Conservation (phyloP, 2,329 filamentous ascomycete genomes). For the Thelonectria rubi region DNA sequence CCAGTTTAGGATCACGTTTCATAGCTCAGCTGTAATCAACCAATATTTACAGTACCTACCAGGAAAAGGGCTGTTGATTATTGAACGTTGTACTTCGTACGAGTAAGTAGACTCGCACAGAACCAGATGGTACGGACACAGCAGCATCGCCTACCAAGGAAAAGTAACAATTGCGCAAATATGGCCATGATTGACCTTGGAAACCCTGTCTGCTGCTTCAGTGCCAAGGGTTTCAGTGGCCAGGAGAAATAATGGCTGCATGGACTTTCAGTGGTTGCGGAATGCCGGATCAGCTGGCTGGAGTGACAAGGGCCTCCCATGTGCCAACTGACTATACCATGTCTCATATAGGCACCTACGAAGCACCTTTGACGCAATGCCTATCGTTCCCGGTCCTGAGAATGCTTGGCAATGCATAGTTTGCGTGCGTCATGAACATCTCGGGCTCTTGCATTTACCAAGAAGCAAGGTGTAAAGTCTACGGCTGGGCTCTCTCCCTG, state of each 20-base stretch:
- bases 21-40: too few species aligned
- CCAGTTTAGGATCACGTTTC: too few species aligned
- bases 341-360: background rate
- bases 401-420: too few species aligned
- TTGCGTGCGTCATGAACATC: constrained; percentile 1
- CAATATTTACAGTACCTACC: too few species aligned
- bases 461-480: background rate
- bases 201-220: constrained; percentile 10
- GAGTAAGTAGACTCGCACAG: too few species aligned
- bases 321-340: background rate
- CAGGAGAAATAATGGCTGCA: constrained; percentile 3
- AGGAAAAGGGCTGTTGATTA: too few species aligned
- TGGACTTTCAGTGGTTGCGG: background rate
- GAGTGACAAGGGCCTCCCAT: background rate
- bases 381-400: too few species aligned
- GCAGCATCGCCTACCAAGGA: background rate
- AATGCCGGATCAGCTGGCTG: constrained; percentile 3
- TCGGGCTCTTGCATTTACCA: background rate
- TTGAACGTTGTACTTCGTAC: too few species aligned
- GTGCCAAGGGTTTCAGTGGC: constrained; percentile 16
- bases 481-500: background rate
- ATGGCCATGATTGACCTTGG: constrained; percentile 1
- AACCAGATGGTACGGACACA: too few species aligned
- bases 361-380: too few species aligned
- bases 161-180: too few species aligned